Conservation (phyloP, 2,329 filamentous ascomycete species). For the Arthrobotrys sinensis region DNA sequence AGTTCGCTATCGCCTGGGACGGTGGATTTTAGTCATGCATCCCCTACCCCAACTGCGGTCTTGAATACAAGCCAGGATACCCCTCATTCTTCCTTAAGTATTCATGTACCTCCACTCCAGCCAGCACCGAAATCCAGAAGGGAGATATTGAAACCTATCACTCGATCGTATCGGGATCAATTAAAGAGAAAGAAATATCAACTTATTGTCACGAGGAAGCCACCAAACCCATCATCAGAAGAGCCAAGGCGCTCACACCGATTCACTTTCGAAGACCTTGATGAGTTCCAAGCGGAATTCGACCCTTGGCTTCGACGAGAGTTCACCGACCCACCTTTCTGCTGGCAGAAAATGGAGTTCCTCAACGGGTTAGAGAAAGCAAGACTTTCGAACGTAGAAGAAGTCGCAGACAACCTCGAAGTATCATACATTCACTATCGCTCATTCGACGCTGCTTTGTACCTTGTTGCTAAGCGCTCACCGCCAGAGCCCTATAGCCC, state of each 20-base stretch:
- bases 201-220: conserved; percentile 7
- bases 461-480: conserved; percentile 19
- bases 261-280: conserved; percentile 16
- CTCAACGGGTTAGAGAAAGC: conserved; percentile 13
- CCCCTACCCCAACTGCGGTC: not conserved
- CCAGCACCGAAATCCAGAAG: not conserved
- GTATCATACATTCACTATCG: conserved; percentile 23
- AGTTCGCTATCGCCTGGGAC: not conserved
- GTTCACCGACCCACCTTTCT: conserved; percentile 26
- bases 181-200: not conserved
- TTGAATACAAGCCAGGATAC: not conserved
- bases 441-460: conserved; percentile 15
- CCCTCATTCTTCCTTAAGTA: not conserved
- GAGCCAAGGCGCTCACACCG: not conserved
- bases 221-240: not conserved
- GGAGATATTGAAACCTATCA: not conserved
- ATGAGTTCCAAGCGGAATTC: conserved; percentile 5
- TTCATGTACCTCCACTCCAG: not conserved
- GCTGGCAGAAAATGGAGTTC: conserved; percentile 12
- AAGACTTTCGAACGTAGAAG: not conserved
- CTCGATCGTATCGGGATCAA: not conserved
- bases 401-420: conserved; percentile 23
- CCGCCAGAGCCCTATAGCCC: not conserved
- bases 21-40: not conserved
- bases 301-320: conserved; percentile 6